phyloP scores from a whole-genome alignment of 169 alveolate species.

The Plasmodium knowlesi region DNA sequence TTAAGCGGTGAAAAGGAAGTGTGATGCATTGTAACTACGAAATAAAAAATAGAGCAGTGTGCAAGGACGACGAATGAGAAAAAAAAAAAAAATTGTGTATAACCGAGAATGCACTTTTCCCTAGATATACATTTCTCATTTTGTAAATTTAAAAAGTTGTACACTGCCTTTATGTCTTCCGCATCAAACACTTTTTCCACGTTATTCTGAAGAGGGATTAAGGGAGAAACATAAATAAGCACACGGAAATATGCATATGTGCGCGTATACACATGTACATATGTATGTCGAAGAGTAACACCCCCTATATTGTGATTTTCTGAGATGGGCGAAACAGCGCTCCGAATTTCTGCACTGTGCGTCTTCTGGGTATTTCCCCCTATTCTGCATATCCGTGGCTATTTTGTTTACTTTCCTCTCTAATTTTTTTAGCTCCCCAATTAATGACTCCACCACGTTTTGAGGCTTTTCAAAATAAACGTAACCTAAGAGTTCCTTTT shows the following conservation, averaged over 20 bases:
- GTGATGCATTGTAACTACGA: not conserved
- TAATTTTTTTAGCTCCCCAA: constrained; percentile 44
- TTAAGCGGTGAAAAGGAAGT: not conserved
- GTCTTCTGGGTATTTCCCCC: not conserved
- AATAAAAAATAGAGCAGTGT: not conserved
- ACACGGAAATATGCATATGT: not conserved
- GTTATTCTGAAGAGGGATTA: not conserved
- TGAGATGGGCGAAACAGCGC: not conserved
- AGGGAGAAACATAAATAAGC: not conserved
- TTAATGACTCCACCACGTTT: constrained; percentile 49
- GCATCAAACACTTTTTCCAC: constrained; percentile 13
- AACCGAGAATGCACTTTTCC: constrained; percentile 70
- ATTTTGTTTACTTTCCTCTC: constrained; percentile 34
- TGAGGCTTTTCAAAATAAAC: constrained; percentile 55
- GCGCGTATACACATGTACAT: not conserved
- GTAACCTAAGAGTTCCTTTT: constrained; percentile 41
- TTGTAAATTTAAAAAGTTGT: constrained; percentile 48
- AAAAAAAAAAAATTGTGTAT: not conserved
- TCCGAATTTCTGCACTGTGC: not conserved
- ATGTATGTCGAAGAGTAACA: not conserved
- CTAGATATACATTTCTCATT: constrained; percentile 56
- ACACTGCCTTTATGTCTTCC: constrained; percentile 49
- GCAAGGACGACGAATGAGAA: not conserved
- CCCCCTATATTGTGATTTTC: not conserved
- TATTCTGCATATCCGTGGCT: constrained; percentile 1